Conservation (phyloP, 140 eudicot species). For the Oenanthe javanica region DNA sequence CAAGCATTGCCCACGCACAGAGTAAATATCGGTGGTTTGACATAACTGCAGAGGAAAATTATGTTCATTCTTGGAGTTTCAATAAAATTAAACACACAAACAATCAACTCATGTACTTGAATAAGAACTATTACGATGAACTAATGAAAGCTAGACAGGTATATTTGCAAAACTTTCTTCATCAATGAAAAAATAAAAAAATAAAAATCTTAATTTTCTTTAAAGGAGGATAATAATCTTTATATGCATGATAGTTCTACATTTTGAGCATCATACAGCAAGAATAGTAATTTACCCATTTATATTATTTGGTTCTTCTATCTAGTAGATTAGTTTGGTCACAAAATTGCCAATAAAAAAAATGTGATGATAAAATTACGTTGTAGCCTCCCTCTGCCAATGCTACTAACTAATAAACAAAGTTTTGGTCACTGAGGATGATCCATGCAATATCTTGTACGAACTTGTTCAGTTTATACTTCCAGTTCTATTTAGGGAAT, state of each 20-base stretch:
- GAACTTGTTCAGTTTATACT: not conserved
- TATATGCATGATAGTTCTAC: not conserved
- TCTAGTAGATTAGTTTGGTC: not conserved
- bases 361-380: too few species aligned
- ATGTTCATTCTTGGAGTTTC: not conserved
- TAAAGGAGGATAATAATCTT: not conserved
- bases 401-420: too few species aligned
- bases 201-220: too few species aligned
- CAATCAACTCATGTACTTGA: not conserved
- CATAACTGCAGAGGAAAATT: conserved; percentile 38
- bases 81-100: not conserved
- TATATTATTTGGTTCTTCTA: not conserved
- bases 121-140: not conserved
- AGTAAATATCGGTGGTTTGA: conserved; percentile 73
- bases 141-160: not conserved
- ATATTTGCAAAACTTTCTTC: not conserved
- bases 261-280: not conserved
- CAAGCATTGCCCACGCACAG: conserved; percentile 95
- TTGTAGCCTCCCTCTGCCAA: too few species aligned
- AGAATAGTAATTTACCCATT: not conserved
- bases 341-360: too few species aligned
- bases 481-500: not conserved
- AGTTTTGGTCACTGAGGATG: too few species aligned
- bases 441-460: too few species aligned
- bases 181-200: too few species aligned